Base-by-base conservation (phyloP, 768 basidiomycete species). In the Tulasnella sp. region DNA sequence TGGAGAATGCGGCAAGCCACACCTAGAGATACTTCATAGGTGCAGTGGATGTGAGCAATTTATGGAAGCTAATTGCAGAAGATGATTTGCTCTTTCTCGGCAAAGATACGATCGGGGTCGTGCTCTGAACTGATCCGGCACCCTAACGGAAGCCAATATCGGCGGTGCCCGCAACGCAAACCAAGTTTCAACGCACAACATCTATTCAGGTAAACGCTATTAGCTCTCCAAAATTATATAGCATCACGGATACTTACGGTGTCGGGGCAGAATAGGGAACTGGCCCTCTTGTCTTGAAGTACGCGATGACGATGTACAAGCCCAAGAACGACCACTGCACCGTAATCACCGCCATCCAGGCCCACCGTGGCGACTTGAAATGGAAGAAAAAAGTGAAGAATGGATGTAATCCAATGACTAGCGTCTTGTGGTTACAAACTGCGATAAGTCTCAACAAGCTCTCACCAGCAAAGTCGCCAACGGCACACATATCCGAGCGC, bases 341-440 rank as follows among this genome's bases (percentile, higher is more conserved):
- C 7, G 38, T n/a, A 40, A 81, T 58, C 40, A 81, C 73, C 10
- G 27, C 71, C 12, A 79, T 39, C 78, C 78, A 79, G 16, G 71
- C 71, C 78, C 38, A 79, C 71, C 39, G 71, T 36, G 78, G 78
- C 12, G 71, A 72, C 38, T 73, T 31, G 36, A 58, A 27, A 34
- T 75, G 58, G 38, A 76, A 81, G 46, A 81, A 79, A 0, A 81
- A 38, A 8, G 62, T 62, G 31, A 48, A 27, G 40, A 77, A 79
- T 9, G 80, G 80, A 39, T 81, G 78, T 27, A 81, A 58, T 44
- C 80, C 52, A 34, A 81, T 81, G 24, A 73, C 80, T 6, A 80
- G 71, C 19, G 77, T 80, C 56, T 46, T 75, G 44, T 12, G 14
- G 27, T 31, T 19, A 19, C 52, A 31, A 56, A 76, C 12, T 1